Evolutionary conservation across 176 grass and related monocot genomes (phyloP).

Genomic region (Oryza australiensis): DNA sequence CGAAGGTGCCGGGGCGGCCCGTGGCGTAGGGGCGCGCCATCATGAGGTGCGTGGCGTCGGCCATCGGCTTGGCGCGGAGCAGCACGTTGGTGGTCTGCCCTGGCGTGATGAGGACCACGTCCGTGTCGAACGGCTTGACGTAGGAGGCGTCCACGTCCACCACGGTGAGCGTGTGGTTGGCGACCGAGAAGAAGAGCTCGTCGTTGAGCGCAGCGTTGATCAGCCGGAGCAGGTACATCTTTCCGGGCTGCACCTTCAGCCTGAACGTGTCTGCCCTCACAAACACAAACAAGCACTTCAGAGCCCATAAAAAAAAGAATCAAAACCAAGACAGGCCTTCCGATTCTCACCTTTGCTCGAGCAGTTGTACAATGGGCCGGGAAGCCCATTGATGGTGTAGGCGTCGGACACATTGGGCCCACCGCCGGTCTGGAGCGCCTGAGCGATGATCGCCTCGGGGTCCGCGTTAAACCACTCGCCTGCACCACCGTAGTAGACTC

Average conservation of each 20-base stretch:
- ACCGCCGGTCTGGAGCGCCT: slow-evolving; percentile 50
- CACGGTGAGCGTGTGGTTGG: slow-evolving; percentile 65
- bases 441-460: slow-evolving; percentile 51
- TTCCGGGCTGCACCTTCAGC: slow-evolving; percentile 55
- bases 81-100: slow-evolving; percentile 83
- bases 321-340: background rate
- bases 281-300: background rate
- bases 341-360: slow-evolving; percentile 45
- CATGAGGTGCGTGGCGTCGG: slow-evolving; percentile 54
- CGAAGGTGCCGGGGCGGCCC: slow-evolving; percentile 50
- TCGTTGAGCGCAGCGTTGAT: slow-evolving; percentile 79
- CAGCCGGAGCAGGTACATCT: slow-evolving; percentile 57
- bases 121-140: slow-evolving; percentile 62
- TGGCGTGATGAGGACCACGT: slow-evolving; percentile 60
- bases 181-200: slow-evolving; percentile 65
- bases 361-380: slow-evolving; percentile 75
- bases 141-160: slow-evolving; percentile 61
- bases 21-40: slow-evolving; percentile 59
- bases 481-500: background rate
- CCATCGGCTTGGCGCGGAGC: slow-evolving; percentile 40
- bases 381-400: slow-evolving; percentile 69
- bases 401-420: slow-evolving; percentile 69
- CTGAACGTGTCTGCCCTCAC: slow-evolving; percentile 56
- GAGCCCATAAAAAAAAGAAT: background rate
- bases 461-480: slow-evolving; percentile 71